Base-by-base conservation (phyloP, 2,329 filamentous ascomycete species). In the Trichophyton benhamiae region DNA sequence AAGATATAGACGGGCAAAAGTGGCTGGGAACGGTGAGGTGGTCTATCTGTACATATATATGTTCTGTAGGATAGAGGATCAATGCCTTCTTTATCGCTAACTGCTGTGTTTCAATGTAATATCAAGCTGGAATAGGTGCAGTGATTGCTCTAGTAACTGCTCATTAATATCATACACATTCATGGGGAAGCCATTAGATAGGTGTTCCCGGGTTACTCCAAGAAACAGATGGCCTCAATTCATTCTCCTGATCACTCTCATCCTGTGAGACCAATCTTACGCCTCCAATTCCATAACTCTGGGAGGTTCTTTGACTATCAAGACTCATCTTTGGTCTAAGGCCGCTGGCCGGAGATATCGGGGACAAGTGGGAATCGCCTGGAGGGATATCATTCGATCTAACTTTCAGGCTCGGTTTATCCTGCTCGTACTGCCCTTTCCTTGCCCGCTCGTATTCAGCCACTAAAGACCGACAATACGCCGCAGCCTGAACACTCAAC, bases 401-500 rank as follows among this genome's bases (percentile, higher is more conserved):
- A 7, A 60, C 52, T 3, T 61, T 61, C 52, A 64, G 13, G 15
- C 49, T 63, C 33, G 61, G 42, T 17, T 61, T 62, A n/a, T 20
- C 41, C 41, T 59, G 61, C 11, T 60, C 52, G 8, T 61, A 53
- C 13, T 63, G 63, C 5, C 30, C 60, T 41, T 61, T 63, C 30
- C 48, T 61, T 15, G 61, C 53, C 20, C 58, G 59, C n/a, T 63
- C 63, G 44, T 57, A 65, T 68, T 94, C 89, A 0, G 80, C 80
- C 3, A 94, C 84, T 60, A 95, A 74, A 13, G 83, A 84, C 74
- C 88, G 89, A 64, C 94, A 85, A 70, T 95, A 94, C 0, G 91
- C 87, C 74, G 95, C 89, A 1, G 89, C 88, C 70, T 90, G 87
- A 6, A 90, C 86, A 0, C 88, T 92, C 13, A 88, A 84, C 64